Evolutionary conservation across 2,329 filamentous ascomycete genomes (phyloP), one percentile per base, ranked within the genome.

Genomic region (Colletotrichum sp.): DNA sequence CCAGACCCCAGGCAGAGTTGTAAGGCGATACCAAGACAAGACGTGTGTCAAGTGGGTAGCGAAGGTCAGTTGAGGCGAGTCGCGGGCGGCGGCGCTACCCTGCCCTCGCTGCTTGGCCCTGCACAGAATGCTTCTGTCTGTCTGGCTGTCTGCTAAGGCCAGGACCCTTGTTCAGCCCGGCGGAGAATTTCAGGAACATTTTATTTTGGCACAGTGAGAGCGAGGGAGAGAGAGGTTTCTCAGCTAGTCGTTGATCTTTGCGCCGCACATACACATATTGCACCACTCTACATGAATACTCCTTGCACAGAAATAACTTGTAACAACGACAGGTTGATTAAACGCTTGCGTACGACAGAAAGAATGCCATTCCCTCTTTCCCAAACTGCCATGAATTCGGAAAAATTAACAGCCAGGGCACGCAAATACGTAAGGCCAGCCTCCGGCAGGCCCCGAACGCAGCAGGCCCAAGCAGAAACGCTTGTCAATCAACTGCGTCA

Each of bases 21-120:
- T 30, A 67, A 63, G 59, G 52, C 72, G 63, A 75, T 59, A 72
- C 72, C 62, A 75, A 75, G 69, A 72, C 72, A 72, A 72, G 72
- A 72, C 69, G 24, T 68, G 72, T 75, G 52, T 75, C 72, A 75
- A 75, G 69, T 75, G 28, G 36, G 63, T 32, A 75, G 67, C 55
- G 62, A 44, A 57, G 39, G 62, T 70, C 69, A 75, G 63, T 72
- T 39, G 30, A 26, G 55, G 24, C 62, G 32, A 39, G 34, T 44
- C 16, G 24, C 63, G 39, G 24, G 30, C 59, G 44, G 44, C 55
- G 55, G 24, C 36, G 36, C 15, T 39, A 39, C 16, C 36, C 39
- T 44, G 0, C 39, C 39, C 8, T n/a, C 16, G 16, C 39, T 44
- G 39, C 39, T 44, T 62, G 59, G 26, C 57, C 26, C 57, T 30